phyloP scores from a whole-genome alignment of 2,329 filamentous ascomycete species.

The Eurotiales sp. region DNA sequence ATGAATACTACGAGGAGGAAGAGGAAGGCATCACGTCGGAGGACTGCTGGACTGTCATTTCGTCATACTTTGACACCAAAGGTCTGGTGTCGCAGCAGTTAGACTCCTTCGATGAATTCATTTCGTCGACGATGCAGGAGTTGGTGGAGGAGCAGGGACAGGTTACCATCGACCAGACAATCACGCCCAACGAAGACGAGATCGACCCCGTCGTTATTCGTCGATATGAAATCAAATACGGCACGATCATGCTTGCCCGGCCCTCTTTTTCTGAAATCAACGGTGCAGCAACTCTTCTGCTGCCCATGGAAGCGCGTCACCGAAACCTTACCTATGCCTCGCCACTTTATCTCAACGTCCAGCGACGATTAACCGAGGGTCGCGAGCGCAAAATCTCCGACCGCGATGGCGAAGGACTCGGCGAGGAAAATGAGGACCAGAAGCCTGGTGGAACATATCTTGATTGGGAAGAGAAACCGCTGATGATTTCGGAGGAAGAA shows the following conservation, averaged over 20 bases:
- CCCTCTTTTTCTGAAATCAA: conserved; percentile 92
- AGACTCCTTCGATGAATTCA: conserved; percentile 97
- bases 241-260: conserved; percentile 79
- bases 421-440: conserved; percentile 51
- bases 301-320: conserved; percentile 91
- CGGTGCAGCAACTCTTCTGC: conserved; percentile 76
- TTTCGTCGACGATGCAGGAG: conserved; percentile 88
- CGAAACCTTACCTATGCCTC: conserved; percentile 94
- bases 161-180: conserved; percentile 89
- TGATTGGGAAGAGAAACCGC: conserved; percentile 46
- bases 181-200: conserved; percentile 70
- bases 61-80: conserved; percentile 93
- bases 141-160: conserved; percentile 88
- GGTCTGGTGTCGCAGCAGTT: conserved; percentile 96
- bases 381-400: conserved; percentile 72
- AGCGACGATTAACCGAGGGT: conserved; percentile 77
- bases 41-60: conserved; percentile 98
- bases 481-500: conserved; percentile 59
- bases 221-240: conserved; percentile 93
- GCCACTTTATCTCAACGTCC: conserved; percentile 84
- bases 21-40: conserved; percentile 82
- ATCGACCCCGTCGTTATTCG: conserved; percentile 74
- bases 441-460: conserved; percentile 41
- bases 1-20: conserved; percentile 63
- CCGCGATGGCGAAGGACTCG: conserved; percentile 55